These are phyloP conservation scores for Apiotrichum gracile DNA, from an alignment of 1,284 basidiomycete species.

Conservation along the genomic window DNA sequence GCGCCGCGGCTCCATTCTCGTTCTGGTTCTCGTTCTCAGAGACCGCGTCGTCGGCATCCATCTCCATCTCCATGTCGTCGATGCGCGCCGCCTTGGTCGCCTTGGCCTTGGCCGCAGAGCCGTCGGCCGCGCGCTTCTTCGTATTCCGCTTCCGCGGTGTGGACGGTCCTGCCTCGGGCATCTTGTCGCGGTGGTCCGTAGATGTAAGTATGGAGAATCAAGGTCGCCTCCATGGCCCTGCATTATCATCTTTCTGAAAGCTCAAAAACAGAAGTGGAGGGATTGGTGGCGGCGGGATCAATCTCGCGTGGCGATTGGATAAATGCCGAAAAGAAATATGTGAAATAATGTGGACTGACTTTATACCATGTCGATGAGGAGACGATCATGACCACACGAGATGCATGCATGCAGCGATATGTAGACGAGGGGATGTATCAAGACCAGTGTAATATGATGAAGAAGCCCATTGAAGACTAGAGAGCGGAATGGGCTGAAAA, in stretches of 20 bases:
- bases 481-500: no score
- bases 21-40: constrained; percentile 7
- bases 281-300: not conserved
- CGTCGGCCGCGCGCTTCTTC: constrained; percentile 9
- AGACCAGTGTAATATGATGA: no score
- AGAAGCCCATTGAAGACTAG: no score
- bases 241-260: not conserved
- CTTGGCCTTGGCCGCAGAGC: not conserved
- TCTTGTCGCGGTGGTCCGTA: not conserved
- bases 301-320: not conserved
- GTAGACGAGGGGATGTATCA: no score
- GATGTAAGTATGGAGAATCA: no score
- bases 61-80: constrained; percentile 8
- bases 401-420: no score
- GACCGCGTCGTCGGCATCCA: not conserved
- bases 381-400: no score
- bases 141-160: not conserved
- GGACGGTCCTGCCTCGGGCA: constrained; percentile 12
- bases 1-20: not conserved
- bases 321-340: not conserved
- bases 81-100: constrained; percentile 7
- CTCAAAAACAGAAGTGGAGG: not conserved
- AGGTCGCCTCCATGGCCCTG: no score
- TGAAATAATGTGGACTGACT: no score
- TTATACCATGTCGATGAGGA: no score